Evolutionary conservation across 202 grass and related monocot genomes (phyloP).

Genomic region (Sporobolus alterniflorus): DNA sequence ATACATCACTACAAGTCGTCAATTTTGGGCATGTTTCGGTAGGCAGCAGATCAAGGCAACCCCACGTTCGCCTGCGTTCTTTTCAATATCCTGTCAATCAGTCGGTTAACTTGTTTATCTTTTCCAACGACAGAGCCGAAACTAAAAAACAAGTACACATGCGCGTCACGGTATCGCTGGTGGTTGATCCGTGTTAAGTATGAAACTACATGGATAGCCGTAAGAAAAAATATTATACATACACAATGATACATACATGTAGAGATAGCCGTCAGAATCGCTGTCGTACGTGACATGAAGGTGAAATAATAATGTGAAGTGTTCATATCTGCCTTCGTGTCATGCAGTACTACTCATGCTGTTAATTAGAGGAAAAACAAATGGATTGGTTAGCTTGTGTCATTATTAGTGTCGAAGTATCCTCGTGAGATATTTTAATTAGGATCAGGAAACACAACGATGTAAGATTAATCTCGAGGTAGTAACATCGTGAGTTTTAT

Average conservation of each 20-base stretch:
- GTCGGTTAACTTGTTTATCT: not conserved
- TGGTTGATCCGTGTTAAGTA: slow-evolving; percentile 28
- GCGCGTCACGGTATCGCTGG: slow-evolving; percentile 9
- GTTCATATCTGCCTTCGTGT: not conserved
- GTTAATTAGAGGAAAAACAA: too few species aligned
- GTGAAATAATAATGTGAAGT: not conserved
- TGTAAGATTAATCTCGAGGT: too few species aligned
- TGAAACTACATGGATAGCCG: not conserved
- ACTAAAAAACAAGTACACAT: slow-evolving; percentile 5
- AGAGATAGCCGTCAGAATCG: slow-evolving; percentile 21
- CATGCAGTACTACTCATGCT: not conserved
- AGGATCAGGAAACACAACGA: too few species aligned
- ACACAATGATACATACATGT: not conserved
- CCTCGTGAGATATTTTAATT: too few species aligned
- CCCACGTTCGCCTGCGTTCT: slow-evolving; percentile 1
- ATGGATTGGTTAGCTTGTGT: too few species aligned
- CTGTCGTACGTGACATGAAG: slow-evolving; percentile 19
- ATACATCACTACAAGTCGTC: slow-evolving; percentile 30
- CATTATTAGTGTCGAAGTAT: too few species aligned
- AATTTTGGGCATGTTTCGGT: slow-evolving; percentile 46
- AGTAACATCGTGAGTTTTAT: too few species aligned
- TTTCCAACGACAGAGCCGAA: not conserved
- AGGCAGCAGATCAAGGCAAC: not conserved
- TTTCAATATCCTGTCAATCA: not conserved
- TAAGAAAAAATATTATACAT: not conserved